Conservation (phyloP, 225 moss, liverwort and hornwort genomes). For the Thuidium tamariscinum region DNA sequence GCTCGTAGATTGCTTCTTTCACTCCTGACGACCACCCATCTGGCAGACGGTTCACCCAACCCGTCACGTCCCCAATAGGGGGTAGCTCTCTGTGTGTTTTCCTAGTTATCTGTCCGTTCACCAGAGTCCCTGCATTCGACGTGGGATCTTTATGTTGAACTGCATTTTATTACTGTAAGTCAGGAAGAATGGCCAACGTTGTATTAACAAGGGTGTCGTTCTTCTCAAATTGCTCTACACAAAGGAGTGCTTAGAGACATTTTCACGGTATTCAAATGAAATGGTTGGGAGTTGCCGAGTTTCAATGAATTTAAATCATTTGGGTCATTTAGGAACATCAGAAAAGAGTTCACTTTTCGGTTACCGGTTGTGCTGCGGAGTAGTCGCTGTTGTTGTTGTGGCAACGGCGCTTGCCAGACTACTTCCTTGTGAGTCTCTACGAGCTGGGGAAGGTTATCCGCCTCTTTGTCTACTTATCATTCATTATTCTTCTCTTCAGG, state of each 20-base stretch:
- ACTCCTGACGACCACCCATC: background rate
- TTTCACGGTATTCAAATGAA: background rate
- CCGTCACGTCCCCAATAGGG: background rate
- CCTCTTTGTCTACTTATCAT: background rate
- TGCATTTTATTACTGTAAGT: background rate
- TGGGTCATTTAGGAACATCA: background rate
- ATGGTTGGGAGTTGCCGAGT: background rate
- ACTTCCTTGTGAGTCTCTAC: background rate
- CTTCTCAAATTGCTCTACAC: background rate
- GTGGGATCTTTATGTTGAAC: background rate
- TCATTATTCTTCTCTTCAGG: conserved; percentile 1
- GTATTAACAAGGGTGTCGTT: background rate
- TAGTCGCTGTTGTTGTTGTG: background rate
- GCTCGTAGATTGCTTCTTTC: background rate
- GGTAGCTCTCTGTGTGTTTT: background rate
- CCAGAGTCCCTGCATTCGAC: background rate
- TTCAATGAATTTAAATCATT: background rate
- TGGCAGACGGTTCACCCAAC: background rate
- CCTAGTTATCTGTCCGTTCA: background rate
- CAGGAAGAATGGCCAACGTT: background rate
- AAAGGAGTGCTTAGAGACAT: background rate
- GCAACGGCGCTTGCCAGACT: background rate
- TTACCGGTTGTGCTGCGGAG: background rate
- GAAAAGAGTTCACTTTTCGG: no score
- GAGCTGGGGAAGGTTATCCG: background rate